phyloP scores from a whole-genome alignment of 768 basidiomycete genomes.

The Suillus paluster region DNA sequence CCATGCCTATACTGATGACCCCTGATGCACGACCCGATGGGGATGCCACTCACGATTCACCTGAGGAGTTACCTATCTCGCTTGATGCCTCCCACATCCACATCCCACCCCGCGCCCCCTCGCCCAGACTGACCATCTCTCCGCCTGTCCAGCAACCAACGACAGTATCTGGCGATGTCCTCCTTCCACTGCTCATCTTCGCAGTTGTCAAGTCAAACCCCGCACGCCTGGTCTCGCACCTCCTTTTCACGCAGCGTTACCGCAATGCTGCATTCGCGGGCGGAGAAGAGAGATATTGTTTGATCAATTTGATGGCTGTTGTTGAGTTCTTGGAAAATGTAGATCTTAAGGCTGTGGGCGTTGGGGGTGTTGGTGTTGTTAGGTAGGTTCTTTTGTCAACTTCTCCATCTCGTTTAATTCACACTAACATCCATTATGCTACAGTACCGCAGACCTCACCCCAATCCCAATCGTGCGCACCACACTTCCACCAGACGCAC shows the following conservation, averaged over 20 bases:
- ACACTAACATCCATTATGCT: background rate
- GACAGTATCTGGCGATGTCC: constrained; percentile 82
- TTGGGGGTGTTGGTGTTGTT: constrained; percentile 61
- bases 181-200: constrained; percentile 92
- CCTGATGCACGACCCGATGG: constrained; percentile 1
- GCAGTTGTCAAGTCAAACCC: constrained; percentile 95
- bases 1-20: constrained; percentile 6
- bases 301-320: constrained; percentile 94
- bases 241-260: constrained; percentile 42
- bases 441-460: constrained; percentile 76
- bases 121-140: constrained; percentile 13
- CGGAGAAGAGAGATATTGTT: constrained; percentile 91
- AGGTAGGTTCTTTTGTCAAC: constrained; percentile 51
- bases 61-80: constrained; percentile 12
- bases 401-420: constrained; percentile 10
- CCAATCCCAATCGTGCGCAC: constrained; percentile 73
- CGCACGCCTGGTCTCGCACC: constrained; percentile 64
- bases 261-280: constrained; percentile 42
- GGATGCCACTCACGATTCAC: constrained; percentile 9
- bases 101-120: constrained; percentile 11
- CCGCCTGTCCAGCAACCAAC: constrained; percentile 39
- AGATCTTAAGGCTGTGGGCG: constrained; percentile 72
- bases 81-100: constrained; percentile 7
- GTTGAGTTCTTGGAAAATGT: constrained; percentile 96
- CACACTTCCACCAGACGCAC: constrained; percentile 47